These are phyloP conservation scores for Neurospora crassa DNA, from an alignment of 2,329 filamentous ascomycete genomes.

Conservation along the genomic window DNA sequence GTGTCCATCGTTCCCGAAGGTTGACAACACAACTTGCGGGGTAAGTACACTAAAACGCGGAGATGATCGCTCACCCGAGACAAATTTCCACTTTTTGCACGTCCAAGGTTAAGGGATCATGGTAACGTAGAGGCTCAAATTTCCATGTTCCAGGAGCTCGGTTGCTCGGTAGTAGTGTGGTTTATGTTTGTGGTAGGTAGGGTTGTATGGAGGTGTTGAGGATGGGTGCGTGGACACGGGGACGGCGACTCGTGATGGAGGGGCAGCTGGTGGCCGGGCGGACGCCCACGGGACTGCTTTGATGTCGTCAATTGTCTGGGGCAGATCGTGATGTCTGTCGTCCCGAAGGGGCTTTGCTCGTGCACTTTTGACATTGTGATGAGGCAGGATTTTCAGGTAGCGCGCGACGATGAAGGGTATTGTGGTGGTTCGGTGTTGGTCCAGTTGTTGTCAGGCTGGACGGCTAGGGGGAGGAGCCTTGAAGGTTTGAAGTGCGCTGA, in stretches of 20 bases:
- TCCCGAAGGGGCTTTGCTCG: background rate
- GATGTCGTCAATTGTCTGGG: background rate
- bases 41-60: background rate
- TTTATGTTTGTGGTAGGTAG: background rate
- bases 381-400: background rate
- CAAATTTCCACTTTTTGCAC: background rate
- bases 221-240: background rate
- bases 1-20: background rate
- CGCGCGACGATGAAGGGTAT: background rate
- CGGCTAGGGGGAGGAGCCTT: too few species aligned
- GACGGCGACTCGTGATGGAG: background rate
- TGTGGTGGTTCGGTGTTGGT: background rate
- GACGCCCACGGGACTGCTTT: background rate
- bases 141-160: background rate
- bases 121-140: background rate
- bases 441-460: too few species aligned
- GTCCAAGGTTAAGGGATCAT: too few species aligned
- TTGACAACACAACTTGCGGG: background rate
- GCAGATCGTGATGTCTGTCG: background rate
- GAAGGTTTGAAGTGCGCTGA: background rate
- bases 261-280: background rate
- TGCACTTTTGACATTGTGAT: background rate
- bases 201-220: background rate
- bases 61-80: background rate
- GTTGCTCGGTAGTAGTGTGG: background rate